Base-by-base conservation (phyloP, 139 green algal species). In the Prasinococcaceae sp. region DNA sequence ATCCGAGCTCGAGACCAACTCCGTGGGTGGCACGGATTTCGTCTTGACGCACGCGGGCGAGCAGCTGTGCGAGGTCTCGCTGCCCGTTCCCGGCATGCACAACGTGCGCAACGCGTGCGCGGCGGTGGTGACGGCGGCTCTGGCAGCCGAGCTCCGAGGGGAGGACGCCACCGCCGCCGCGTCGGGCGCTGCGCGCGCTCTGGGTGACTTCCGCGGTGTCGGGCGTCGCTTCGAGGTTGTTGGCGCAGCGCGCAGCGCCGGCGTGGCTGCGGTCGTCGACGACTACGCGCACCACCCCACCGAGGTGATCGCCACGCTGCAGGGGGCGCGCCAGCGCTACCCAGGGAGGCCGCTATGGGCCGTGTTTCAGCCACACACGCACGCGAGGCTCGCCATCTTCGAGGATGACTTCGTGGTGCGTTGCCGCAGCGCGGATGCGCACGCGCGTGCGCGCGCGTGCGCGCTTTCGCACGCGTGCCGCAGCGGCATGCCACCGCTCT, bases 261-360 rank as follows among this genome's bases (percentile, higher is more conserved):
- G 39, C 50, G 6, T 55, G 40, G 17, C 24, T 63, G n/a, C n/a
- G 16, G 22, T 62, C 16, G 32, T 44, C 19, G 47, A 63, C 44
- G 60, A 69, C 38, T 69, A 69, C 24, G 60, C 61, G 5, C 61
- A 70, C 61, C 61, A 66, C 36, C 61, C 61, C 23, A 60, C 54
- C 22, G 61, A 66, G 53, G 47, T 70, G 36, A 9, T 50, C 26
- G 58, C 58, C 3, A 70, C 63, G 19, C 36, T 69, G 33, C 60
- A 69, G 24, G 60, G 43, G 19, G 60, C 60, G 14, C 29, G 60
- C 26, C 60, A 69, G 53, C 32, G 60, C 14, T 72, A 68, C 32
- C 22, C 60, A 4, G 14, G 53, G 25, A 23, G 66, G 47, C 47
- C 60, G n/a, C 37, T 69, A 8, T 69, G 61, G 61, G 61, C 66